These are phyloP conservation scores for Salix viminalis DNA, from an alignment of 345 rosid genomes.

Conservation along the genomic window DNA sequence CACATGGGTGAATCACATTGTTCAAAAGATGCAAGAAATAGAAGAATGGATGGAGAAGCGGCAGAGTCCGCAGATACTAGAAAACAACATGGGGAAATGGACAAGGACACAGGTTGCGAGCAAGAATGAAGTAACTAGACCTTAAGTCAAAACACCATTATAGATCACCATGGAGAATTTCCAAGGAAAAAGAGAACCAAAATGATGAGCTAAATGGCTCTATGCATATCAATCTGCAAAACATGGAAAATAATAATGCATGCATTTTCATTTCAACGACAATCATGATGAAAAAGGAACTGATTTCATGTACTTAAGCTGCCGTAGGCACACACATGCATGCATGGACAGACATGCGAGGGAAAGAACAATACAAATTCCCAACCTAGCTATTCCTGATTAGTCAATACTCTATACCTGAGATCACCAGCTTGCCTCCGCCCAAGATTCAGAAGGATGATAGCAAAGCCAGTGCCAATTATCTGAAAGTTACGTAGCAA, in stretches of 20 bases:
- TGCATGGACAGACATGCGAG: background rate
- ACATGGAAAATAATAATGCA: no score
- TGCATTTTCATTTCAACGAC: no score
- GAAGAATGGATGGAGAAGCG: no score
- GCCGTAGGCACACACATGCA: background rate
- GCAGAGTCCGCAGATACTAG: no score
- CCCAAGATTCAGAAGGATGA: slow-evolving; percentile 80
- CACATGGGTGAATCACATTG: background rate
- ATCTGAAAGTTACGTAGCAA: slow-evolving; percentile 42
- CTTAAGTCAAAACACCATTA: background rate
- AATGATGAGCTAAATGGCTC: background rate
- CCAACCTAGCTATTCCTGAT: background rate
- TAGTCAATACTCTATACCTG: slow-evolving; percentile 41
- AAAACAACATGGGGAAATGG: no score
- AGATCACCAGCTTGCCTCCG: slow-evolving; percentile 74
- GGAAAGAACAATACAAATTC: background rate
- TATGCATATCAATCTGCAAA: no score
- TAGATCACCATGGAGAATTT: background rate
- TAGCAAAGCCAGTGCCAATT: slow-evolving; percentile 70
- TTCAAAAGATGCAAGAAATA: no score
- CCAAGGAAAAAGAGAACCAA: background rate
- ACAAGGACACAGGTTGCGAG: no score
- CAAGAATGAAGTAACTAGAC: no score
- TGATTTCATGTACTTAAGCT: no score
- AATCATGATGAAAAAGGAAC: no score